Evolutionary conservation across 768 basidiomycete species (phyloP).

Genomic region (Termitomyces sp.): DNA sequence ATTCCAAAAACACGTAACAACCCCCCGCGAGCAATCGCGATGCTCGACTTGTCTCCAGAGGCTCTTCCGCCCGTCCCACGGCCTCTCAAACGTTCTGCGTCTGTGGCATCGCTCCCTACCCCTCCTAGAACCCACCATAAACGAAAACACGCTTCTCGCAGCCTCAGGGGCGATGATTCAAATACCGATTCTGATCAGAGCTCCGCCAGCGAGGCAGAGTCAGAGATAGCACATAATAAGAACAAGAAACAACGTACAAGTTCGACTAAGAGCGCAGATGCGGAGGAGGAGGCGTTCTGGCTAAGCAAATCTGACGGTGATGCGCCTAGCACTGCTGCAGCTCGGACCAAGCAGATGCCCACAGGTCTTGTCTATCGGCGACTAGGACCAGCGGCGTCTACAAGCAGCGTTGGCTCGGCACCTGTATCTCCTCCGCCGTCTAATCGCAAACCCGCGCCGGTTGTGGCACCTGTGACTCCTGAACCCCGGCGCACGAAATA

Average conservation of each 20-base stretch:
- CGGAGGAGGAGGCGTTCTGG: conserved; percentile 55
- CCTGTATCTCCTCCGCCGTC: conserved; percentile 70
- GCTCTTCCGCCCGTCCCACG: conserved; percentile 29
- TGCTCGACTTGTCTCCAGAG: conserved; percentile 32
- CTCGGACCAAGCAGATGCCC: conserved; percentile 13
- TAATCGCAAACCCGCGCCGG: conserved; percentile 35
- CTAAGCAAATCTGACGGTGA: conserved; percentile 26
- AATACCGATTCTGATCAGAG: conserved; percentile 38
- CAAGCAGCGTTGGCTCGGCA: conserved; percentile 24
- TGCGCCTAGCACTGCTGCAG: conserved; percentile 6
- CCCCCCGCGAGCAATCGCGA: conserved; percentile 1
- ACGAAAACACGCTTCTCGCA: conserved; percentile 32
- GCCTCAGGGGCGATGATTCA: conserved; percentile 39
- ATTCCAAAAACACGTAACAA: conserved; percentile 8
- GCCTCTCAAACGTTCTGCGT: conserved; percentile 60
- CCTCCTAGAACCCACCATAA: conserved; percentile 60
- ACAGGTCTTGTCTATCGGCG: conserved; percentile 35
- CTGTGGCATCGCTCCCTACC: conserved; percentile 61
- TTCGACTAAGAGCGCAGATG: conserved; percentile 27
- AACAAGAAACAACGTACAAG: conserved; percentile 39
- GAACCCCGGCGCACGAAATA: conserved; percentile 20
- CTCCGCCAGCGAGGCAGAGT: conserved; percentile 28
- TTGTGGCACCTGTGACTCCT: conserved; percentile 39
- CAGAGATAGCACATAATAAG: conserved; percentile 13
- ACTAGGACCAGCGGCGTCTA: conserved; percentile 11